These are phyloP conservation scores for Monilinia polystroma DNA, from an alignment of 2,329 filamentous ascomycete genomes.

Conservation along the genomic window DNA sequence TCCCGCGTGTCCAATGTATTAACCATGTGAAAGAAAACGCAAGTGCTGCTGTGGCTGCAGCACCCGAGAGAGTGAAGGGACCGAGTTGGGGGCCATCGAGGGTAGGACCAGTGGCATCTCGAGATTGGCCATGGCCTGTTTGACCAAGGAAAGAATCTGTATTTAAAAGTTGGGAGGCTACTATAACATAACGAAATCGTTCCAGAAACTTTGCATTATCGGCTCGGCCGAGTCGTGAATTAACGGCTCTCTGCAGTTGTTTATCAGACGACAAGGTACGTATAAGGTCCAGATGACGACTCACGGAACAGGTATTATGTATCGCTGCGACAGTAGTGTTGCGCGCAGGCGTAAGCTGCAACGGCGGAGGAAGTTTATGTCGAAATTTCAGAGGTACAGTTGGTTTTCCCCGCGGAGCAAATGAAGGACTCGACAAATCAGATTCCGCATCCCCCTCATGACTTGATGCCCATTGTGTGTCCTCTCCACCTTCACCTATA, in stretches of 20 bases:
- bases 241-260: slow-evolving; percentile 61
- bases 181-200: slow-evolving; percentile 88
- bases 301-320: slow-evolving; percentile 53
- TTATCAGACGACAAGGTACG: slow-evolving; percentile 13
- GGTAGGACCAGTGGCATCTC: slow-evolving; percentile 27
- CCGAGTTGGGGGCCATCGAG: slow-evolving; percentile 37
- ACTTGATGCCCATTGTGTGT: slow-evolving; percentile 39
- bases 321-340: slow-evolving; percentile 47
- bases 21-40: slow-evolving; percentile 61
- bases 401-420: slow-evolving; percentile 58
- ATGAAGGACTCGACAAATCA: slow-evolving; percentile 42
- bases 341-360: slow-evolving; percentile 46
- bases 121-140: slow-evolving; percentile 32
- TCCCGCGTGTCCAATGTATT: slow-evolving; percentile 66
- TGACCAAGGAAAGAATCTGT: slow-evolving; percentile 59
- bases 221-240: slow-evolving; percentile 68
- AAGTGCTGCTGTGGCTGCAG: slow-evolving; percentile 60
- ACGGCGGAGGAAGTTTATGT: slow-evolving; percentile 47
- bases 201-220: slow-evolving; percentile 87
- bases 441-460: slow-evolving; percentile 29
- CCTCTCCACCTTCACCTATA: slow-evolving; percentile 48
- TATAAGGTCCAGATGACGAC: slow-evolving; percentile 32
- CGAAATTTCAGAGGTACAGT: slow-evolving; percentile 55
- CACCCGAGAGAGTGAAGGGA: slow-evolving; percentile 61
- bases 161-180: slow-evolving; percentile 84